Conservation (phyloP, 768 basidiomycete species). For the Xanthoconium stramineum region DNA sequence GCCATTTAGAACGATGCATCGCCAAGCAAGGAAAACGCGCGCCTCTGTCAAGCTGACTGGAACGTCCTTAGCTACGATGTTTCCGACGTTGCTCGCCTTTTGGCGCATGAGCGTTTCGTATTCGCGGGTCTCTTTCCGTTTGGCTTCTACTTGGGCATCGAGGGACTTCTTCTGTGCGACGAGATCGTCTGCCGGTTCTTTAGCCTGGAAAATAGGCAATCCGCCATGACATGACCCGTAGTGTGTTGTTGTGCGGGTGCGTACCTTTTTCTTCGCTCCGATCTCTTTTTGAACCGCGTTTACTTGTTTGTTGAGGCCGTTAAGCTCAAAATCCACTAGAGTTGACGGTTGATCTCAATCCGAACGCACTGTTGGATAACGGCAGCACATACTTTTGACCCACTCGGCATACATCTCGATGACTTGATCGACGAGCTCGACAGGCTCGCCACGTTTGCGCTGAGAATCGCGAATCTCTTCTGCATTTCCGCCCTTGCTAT, state of each 20-base stretch:
- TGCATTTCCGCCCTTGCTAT: slow-evolving; percentile 89
- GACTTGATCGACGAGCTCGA: slow-evolving; percentile 92
- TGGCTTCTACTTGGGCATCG: slow-evolving; percentile 74
- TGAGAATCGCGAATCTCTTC: slow-evolving; percentile 90
- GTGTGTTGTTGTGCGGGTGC: neutral
- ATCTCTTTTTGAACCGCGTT: slow-evolving; percentile 96
- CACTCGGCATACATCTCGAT: slow-evolving; percentile 89
- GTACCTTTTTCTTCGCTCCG: slow-evolving; percentile 86
- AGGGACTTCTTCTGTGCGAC: slow-evolving; percentile 81
- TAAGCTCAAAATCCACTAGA: slow-evolving; percentile 84
- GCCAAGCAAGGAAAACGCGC: neutral
- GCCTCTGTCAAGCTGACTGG: slow-evolving; percentile 91
- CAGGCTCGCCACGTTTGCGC: slow-evolving; percentile 81
- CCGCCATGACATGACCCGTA: neutral
- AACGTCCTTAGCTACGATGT: slow-evolving; percentile 84
- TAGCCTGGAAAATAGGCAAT: slow-evolving; percentile 54
- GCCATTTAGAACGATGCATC: neutral
- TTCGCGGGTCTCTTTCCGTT: slow-evolving; percentile 74
- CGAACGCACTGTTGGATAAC: neutral
- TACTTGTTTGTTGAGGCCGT: slow-evolving; percentile 72
- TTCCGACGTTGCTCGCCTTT: slow-evolving; percentile 82
- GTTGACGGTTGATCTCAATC: neutral
- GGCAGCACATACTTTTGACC: slow-evolving; percentile 78
- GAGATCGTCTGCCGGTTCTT: slow-evolving; percentile 86
- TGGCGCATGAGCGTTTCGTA: slow-evolving; percentile 75